Evolutionary conservation across 1,139 yeast genomes (phyloP), one percentile per base, ranked within the genome.

Genomic region (Nakaseomyces kungkrabaensis): DNA sequence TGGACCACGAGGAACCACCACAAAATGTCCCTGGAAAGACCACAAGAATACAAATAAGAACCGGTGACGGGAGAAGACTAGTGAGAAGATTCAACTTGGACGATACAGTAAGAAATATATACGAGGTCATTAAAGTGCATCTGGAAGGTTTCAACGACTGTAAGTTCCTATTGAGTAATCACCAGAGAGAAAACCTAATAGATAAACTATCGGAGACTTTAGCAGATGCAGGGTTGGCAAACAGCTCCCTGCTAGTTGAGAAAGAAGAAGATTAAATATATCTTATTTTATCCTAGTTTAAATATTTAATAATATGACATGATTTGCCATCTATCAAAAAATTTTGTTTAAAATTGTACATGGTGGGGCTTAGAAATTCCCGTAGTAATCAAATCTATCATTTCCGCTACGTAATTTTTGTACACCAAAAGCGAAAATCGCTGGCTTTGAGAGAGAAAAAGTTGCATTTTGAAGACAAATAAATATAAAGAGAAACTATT

Each of bases 1-100:
- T 63, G 0, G 73, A 74, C 36, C 81, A 81, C 51, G 69, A 69
- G 0, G 96, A 86, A 56, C 89, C 92, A 0, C 71, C 79, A 0
- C 44, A 41, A 13, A 60, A 60, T 22, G 66, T 75, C n/a, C 75
- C 81, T 0, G 74, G 75, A 3, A 68, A 76, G 1, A 76, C 80
- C 1, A 87, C 97, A 1, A 73, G 98, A 59, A 77, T 94, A 26
- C 98, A 92, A 67, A 76, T 94, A 24, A 75, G 97, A 52, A 78
- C 88, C 43, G 95, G 94, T 17, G 89, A 85, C 59, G 97, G 97
- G 25, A 77, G 82, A 50, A 73, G 97, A 54, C 70, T 84, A 11
- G 83, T 92, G n/a, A 82, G 88, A 52, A 77, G 88, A 56, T 85
- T 92, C 60, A 69, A 68, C 11, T 60, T 76, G 8, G 62, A 70